Evolutionary conservation across 177 flowering plant genomes (phyloP).

Genomic region (Vitis hybrid): DNA sequence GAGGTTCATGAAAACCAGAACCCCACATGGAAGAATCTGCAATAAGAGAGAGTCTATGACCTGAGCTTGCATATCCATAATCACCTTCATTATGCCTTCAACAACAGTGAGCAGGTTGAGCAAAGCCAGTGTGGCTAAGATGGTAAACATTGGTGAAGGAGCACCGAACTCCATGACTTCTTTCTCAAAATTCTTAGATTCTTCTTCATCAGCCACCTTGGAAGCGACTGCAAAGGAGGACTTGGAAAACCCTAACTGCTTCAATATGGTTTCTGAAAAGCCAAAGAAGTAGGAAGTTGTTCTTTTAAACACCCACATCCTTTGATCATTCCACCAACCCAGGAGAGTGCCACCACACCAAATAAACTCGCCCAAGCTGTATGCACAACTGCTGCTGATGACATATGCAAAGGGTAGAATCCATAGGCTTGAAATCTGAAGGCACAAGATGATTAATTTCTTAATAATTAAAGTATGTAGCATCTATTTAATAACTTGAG

Average conservation of each 20-base stretch:
- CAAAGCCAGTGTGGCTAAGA: conserved; percentile 31
- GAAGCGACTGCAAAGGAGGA: conserved; percentile 28
- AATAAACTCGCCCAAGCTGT: conserved; percentile 37
- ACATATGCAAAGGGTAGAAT: conserved; percentile 43
- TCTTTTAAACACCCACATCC: conserved; percentile 46
- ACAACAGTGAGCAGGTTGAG: conserved; percentile 23
- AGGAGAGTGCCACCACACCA: conserved; percentile 32
- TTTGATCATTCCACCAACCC: conserved; percentile 52
- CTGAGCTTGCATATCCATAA: neutral
- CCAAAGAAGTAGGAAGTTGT: conserved; percentile 40
- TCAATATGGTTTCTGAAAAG: conserved; percentile 24
- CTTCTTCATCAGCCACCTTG: conserved; percentile 34
- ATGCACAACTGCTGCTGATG: conserved; percentile 20
- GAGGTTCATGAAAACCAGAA: conserved; percentile 21
- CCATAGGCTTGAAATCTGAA: conserved; percentile 53
- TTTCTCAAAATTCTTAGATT: conserved; percentile 21
- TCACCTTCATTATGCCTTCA: conserved; percentile 8
- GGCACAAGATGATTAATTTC: neutral
- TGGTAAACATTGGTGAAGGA: conserved; percentile 33
- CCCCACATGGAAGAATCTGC: conserved; percentile 25
- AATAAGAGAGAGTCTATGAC: conserved; percentile 11
- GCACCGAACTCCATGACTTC: conserved; percentile 48
- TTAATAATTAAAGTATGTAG: neutral
- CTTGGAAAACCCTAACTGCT: conserved; percentile 20
- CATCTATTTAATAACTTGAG: neutral